A percentile compares a stretch with the other conserved stretches of the same genome.
Evolutionary conservation across 2,329 filamentous ascomycete species (phyloP).

Genomic region (Nemania serpens): DNA sequence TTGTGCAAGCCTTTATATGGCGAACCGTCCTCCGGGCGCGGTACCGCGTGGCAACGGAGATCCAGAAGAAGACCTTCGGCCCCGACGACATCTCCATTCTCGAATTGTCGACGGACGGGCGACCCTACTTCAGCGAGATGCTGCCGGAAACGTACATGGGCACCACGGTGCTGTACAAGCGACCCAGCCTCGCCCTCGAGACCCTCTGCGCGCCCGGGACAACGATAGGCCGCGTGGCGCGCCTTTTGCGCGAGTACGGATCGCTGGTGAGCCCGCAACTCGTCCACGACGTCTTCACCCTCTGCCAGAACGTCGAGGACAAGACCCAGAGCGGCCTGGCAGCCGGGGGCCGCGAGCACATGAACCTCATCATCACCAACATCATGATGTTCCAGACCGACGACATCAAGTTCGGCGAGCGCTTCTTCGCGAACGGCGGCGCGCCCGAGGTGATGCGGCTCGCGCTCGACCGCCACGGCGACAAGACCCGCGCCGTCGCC

Average conservation of each 20-base stretch:
- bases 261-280: constrained; percentile 35
- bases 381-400: constrained; percentile 39
- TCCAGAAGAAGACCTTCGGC: constrained; percentile 22
- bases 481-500: constrained; percentile 35
- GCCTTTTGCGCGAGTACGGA: constrained; percentile 34
- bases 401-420: constrained; percentile 38
- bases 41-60: constrained; percentile 37
- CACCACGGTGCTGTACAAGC: constrained; percentile 38
- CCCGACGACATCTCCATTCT: constrained; percentile 40
- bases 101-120: constrained; percentile 42
- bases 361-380: constrained; percentile 40
- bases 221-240: constrained; percentile 35
- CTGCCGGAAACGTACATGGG: constrained; percentile 41
- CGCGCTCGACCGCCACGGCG: constrained; percentile 36
- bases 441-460: constrained; percentile 38
- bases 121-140: constrained; percentile 38
- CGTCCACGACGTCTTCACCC: constrained; percentile 39
- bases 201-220: constrained; percentile 38
- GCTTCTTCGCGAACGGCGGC: constrained; percentile 32
- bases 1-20: constrained; percentile 49
- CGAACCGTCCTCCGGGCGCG: constrained; percentile 43
- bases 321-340: constrained; percentile 34
- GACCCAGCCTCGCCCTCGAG: constrained; percentile 32
- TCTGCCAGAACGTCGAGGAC: constrained; percentile 37
- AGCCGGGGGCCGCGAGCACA: constrained; percentile 33